Percentiles rank a stretch among this genome's conserved stretches.
Conservation (phyloP, 345 rosid genomes). For the Limnanthes douglasii region DNA sequence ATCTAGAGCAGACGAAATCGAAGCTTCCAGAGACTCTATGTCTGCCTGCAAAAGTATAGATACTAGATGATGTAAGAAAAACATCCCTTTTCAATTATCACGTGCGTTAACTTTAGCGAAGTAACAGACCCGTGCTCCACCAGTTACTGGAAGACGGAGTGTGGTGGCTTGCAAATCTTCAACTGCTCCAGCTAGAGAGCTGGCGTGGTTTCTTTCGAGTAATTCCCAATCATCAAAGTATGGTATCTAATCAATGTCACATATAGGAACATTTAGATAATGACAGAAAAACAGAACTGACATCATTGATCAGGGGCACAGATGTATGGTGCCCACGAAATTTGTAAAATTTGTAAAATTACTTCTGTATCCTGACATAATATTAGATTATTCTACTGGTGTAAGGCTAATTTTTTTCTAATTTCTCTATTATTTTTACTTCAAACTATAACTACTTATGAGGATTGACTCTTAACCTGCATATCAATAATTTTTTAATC, state of each 20-base stretch:
- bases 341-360: too few relatives aligned
- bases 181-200: constrained; percentile 62
- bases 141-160: constrained; percentile 75
- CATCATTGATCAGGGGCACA: too few relatives aligned
- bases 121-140: constrained; percentile 64
- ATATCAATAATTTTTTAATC: too few relatives aligned
- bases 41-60: constrained; percentile 46
- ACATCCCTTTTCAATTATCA: constrained; percentile 1
- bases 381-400: too few relatives aligned
- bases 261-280: constrained; percentile 12
- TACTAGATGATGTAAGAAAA: constrained; percentile 2
- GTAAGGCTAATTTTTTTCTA: too few relatives aligned
- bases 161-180: constrained; percentile 91
- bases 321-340: too few relatives aligned
- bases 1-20: constrained; percentile 79
- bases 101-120: not conserved
- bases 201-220: constrained; percentile 63
- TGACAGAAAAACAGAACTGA: constrained; percentile 2
- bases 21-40: constrained; percentile 53
- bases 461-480: too few relatives aligned
- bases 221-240: constrained; percentile 76
- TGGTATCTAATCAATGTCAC: constrained; percentile 36
- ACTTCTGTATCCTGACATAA: too few relatives aligned
- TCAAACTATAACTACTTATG: too few relatives aligned
- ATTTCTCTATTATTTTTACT: too few relatives aligned